phyloP scores from a whole-genome alignment of 1,284 basidiomycete species.

The Fomitiporia mediterranea region DNA sequence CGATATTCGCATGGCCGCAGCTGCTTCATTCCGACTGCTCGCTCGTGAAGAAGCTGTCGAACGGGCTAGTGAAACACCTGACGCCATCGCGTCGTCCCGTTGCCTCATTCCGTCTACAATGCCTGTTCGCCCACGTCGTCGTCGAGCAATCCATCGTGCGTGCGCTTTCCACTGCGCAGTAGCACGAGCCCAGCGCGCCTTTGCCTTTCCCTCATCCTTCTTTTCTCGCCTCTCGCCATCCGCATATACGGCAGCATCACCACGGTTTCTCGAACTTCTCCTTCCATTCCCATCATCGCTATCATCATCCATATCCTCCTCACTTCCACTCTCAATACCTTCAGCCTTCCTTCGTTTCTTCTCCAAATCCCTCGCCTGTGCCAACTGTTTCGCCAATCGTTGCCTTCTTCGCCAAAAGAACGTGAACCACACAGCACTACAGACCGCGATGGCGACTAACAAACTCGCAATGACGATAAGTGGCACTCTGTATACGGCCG shows the following conservation, averaged over 20 bases:
- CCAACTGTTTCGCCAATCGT: conserved; percentile 22
- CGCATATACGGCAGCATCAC: conserved; percentile 26
- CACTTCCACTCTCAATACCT: conserved; percentile 20
- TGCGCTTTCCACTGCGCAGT: conserved; percentile 61
- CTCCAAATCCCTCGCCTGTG: conserved; percentile 37
- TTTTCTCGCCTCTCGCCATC: conserved; percentile 27
- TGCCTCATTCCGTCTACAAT: conserved; percentile 5
- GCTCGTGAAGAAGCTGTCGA: background rate
- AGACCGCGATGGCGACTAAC: conserved; percentile 52
- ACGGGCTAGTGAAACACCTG: conserved; percentile 5
- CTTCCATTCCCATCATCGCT: conserved; percentile 34
- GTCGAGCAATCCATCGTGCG: conserved; percentile 49
- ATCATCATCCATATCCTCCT: conserved; percentile 41
- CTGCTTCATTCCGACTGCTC: background rate
- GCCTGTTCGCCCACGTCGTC: conserved; percentile 35
- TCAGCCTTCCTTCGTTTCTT: conserved; percentile 27
- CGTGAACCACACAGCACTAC: conserved; percentile 49
- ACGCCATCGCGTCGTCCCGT: conserved; percentile 8
- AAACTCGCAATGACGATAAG: conserved; percentile 59
- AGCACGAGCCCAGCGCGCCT: conserved; percentile 56
- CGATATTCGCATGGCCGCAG: background rate
- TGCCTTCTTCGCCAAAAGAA: conserved; percentile 50
- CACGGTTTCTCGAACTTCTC: conserved; percentile 25
- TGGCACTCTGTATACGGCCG: conserved; percentile 28
- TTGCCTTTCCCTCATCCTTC: conserved; percentile 29